Evolutionary conservation across 345 rosid genomes (phyloP).

Genomic region (Anastatica hierochuntica): DNA sequence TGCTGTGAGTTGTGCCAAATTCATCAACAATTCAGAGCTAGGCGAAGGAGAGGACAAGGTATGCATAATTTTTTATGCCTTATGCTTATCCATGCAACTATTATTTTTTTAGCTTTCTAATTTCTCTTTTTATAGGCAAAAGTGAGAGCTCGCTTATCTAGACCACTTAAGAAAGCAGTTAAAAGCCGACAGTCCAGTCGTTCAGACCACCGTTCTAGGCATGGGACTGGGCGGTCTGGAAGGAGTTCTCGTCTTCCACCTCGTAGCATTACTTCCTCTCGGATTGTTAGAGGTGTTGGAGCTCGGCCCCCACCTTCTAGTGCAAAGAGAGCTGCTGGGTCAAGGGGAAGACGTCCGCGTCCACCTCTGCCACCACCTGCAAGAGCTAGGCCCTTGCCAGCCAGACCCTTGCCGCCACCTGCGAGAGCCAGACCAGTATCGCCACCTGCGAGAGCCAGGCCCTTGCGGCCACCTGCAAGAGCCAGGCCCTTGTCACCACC

Average conservation of each 20-base stretch:
- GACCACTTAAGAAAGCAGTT: constrained; percentile 76
- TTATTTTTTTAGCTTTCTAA: constrained; percentile 3
- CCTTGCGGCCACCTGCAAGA: too few species aligned
- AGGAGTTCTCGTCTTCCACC: constrained; percentile 58
- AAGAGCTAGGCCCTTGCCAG: too few species aligned
- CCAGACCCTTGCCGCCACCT: too few species aligned
- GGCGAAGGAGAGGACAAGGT: constrained; percentile 85
- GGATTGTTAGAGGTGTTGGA: constrained; percentile 31
- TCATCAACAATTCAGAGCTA: constrained; percentile 81
- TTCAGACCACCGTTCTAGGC: constrained; percentile 53
- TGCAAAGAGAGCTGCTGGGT: constrained; percentile 43
- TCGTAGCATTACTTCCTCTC: constrained; percentile 36
- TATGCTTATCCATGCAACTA: not conserved
- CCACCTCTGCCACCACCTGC: constrained; percentile 58
- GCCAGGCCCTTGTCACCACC: constrained; percentile 54
- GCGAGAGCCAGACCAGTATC: too few species aligned
- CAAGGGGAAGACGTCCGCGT: constrained; percentile 68
- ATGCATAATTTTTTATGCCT: constrained; percentile 4
- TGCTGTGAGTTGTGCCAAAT: constrained; percentile 84
- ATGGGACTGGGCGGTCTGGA: constrained; percentile 44
- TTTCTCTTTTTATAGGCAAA: constrained; percentile 40
- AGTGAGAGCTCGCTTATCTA: constrained; percentile 92
- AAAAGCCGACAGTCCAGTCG: constrained; percentile 52
- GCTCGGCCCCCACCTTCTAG: constrained; percentile 46
- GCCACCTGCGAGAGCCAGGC: too few species aligned